These are phyloP conservation scores for Patellaria atrata DNA, from an alignment of 495 filamentous ascomycete genomes.

Conservation along the genomic window DNA sequence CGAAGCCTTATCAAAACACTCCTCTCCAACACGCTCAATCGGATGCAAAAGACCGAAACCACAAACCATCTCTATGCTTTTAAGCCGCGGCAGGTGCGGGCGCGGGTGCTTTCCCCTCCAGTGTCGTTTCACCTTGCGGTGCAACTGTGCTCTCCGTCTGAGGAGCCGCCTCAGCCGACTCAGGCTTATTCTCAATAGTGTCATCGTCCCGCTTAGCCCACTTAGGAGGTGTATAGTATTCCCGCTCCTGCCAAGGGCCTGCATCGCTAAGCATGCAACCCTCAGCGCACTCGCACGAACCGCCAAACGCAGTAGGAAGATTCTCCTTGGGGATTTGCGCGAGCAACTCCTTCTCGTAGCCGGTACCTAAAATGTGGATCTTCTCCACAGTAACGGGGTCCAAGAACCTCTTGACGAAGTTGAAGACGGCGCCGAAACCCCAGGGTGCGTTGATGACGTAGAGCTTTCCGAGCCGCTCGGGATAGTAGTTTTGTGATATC, in stretches of 20 bases:
- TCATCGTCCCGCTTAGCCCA: slow-evolving; percentile 19
- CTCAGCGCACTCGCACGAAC: slow-evolving; percentile 63
- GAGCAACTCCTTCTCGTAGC: slow-evolving; percentile 72
- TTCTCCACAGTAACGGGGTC: slow-evolving; percentile 94
- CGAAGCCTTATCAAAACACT: too few relatives aligned
- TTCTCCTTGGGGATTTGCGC: slow-evolving; percentile 81
- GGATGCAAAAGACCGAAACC: too few relatives aligned
- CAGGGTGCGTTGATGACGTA: slow-evolving; percentile 97
- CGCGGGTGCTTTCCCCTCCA: not conserved
- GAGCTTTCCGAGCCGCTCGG: slow-evolving; percentile 74
- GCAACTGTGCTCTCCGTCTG: slow-evolving; percentile 8
- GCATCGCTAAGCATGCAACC: slow-evolving; percentile 80
- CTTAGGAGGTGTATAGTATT: slow-evolving; percentile 45
- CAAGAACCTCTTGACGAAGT: slow-evolving; percentile 74
- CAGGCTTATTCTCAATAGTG: slow-evolving; percentile 13
- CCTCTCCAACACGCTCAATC: too few relatives aligned
- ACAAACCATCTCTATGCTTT: too few relatives aligned
- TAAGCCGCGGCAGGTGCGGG: not conserved
- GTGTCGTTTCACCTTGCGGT: slow-evolving; percentile 1
- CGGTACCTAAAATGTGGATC: slow-evolving; percentile 76
- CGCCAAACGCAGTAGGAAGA: slow-evolving; percentile 75
- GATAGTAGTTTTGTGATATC: slow-evolving; percentile 92
- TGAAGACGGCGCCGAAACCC: slow-evolving; percentile 77
- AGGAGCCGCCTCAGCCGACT: slow-evolving; percentile 4
- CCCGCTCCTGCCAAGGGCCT: slow-evolving; percentile 78